A percentile compares a stretch with the other conserved stretches of the same genome.
These are phyloP conservation scores for Lachnellula suecica DNA, from an alignment of 2,329 filamentous ascomycete species.

Conservation along the genomic window DNA sequence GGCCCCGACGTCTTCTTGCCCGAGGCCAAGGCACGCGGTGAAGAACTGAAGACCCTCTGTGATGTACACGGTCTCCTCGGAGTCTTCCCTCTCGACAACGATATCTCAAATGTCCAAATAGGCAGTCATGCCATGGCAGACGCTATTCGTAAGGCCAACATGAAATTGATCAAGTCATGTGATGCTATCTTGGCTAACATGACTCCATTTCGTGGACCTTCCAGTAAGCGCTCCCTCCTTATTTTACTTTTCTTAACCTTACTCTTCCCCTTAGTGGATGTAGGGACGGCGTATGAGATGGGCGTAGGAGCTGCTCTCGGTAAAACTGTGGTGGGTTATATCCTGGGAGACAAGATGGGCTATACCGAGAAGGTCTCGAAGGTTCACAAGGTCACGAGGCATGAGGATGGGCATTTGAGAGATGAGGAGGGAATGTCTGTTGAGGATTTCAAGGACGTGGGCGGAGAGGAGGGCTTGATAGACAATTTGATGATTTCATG, in stretches of 20 bases:
- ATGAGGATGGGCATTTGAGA: slow-evolving; percentile 21
- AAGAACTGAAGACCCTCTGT: slow-evolving; percentile 20
- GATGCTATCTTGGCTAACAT: slow-evolving; percentile 26
- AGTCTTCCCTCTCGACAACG: slow-evolving; percentile 26
- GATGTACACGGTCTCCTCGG: slow-evolving; percentile 15
- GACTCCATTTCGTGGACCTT: slow-evolving; percentile 24
- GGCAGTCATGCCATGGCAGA: slow-evolving; percentile 15
- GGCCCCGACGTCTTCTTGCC: slow-evolving; percentile 27
- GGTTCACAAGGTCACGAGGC: slow-evolving; percentile 10
- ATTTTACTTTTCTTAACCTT: too few relatives aligned
- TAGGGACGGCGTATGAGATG: slow-evolving; percentile 28
- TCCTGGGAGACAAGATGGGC: slow-evolving; percentile 8
- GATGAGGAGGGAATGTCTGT: slow-evolving; percentile 32
- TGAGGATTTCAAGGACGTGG: slow-evolving; percentile 45
- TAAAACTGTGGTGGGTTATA: slow-evolving; percentile 25
- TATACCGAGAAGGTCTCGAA: slow-evolving; percentile 19
- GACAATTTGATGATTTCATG: slow-evolving; percentile 30
- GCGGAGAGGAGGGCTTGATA: slow-evolving; percentile 37
- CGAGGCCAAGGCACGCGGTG: slow-evolving; percentile 16
- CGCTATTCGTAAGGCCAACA: slow-evolving; percentile 23
- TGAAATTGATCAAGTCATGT: slow-evolving; percentile 19
- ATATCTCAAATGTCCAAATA: slow-evolving; percentile 8
- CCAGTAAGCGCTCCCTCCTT: too few relatives aligned
- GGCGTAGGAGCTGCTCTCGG: slow-evolving; percentile 23
- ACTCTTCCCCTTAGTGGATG: too few relatives aligned